These are phyloP conservation scores for Grosmannia serpens DNA, from an alignment of 2,329 filamentous ascomycete genomes.

Conservation along the genomic window DNA sequence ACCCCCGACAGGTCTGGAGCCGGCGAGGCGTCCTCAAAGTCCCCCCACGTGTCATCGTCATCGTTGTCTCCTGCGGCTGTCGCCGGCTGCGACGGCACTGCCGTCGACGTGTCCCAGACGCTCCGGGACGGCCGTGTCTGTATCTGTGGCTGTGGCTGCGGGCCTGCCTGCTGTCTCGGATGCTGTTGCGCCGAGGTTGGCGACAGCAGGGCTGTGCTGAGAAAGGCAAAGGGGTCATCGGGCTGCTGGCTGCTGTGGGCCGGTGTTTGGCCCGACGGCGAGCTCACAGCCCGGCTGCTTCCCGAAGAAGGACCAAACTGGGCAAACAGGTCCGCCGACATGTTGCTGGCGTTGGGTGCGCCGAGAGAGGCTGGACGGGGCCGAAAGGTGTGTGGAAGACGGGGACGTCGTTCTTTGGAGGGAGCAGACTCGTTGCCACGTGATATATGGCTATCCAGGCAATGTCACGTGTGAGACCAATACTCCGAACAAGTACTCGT, in stretches of 20 bases:
- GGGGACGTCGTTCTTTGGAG: background rate
- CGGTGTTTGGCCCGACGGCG: background rate
- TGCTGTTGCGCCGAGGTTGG: background rate
- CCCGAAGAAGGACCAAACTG: slow-evolving; percentile 44
- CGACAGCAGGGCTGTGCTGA: slow-evolving; percentile 14
- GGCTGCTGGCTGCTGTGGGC: slow-evolving; percentile 14
- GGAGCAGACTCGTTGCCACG: background rate
- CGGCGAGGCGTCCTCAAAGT: slow-evolving; percentile 49
- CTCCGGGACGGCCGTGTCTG: background rate
- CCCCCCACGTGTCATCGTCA: slow-evolving; percentile 51
- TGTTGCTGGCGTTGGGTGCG: slow-evolving; percentile 17
- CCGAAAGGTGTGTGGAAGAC: background rate
- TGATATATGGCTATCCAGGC: background rate
- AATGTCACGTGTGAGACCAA: background rate
- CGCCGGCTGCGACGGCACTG: background rate
- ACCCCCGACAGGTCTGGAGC: slow-evolving; percentile 9
- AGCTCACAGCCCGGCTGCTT: slow-evolving; percentile 14
- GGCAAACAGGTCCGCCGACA: slow-evolving; percentile 57
- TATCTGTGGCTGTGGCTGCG: slow-evolving; percentile 5
- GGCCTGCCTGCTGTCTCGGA: slow-evolving; percentile 4
- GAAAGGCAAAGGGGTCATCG: slow-evolving; percentile 22
- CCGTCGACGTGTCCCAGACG: slow-evolving; percentile 8
- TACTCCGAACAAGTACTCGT: no score
- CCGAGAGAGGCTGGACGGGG: background rate
- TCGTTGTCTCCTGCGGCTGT: background rate